A percentile compares a stretch with the other conserved stretches of the same genome.
Evolutionary conservation across 2,329 filamentous ascomycete species (phyloP).

Genomic region (Venturia oleaginea): DNA sequence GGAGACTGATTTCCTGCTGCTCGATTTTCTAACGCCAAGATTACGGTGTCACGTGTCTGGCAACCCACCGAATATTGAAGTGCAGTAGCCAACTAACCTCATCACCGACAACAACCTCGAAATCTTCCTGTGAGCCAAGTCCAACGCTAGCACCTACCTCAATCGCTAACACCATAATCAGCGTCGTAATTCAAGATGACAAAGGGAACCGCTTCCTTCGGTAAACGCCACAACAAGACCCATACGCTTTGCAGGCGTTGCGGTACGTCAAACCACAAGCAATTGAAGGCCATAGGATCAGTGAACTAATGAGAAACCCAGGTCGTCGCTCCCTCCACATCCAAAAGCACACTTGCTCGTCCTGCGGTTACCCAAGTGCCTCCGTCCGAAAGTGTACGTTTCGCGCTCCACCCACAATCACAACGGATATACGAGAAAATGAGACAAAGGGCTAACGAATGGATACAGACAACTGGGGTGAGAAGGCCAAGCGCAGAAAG

Average conservation of each 20-base stretch:
- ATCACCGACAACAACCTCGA: background rate
- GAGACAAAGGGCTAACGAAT: conserved; percentile 7
- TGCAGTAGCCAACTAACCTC: background rate
- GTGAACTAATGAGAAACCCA: conserved; percentile 31
- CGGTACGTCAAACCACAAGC: conserved; percentile 55
- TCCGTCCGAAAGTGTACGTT: conserved; percentile 98
- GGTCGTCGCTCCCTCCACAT: conserved; percentile 96
- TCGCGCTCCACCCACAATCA: conserved; percentile 4
- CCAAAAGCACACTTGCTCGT: conserved; percentile 97
- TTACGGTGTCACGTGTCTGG: background rate
- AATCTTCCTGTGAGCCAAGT: background rate
- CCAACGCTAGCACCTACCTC: background rate
- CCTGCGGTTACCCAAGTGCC: conserved; percentile 94
- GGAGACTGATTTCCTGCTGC: too few relatives aligned
- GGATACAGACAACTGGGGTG: conserved; percentile 88
- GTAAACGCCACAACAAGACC: conserved; percentile 93
- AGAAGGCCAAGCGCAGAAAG: conserved; percentile 99
- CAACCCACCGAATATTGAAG: background rate
- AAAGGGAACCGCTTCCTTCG: conserved; percentile 64
- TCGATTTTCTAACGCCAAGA: background rate
- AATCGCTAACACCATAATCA: background rate
- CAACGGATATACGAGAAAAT: background rate
- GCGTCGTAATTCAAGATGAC: conserved; percentile 34
- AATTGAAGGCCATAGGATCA: conserved; percentile 15
- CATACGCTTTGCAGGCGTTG: conserved; percentile 97